These are phyloP conservation scores for Sphaerulina musiva DNA, from an alignment of 2,329 filamentous ascomycete genomes.

Conservation along the genomic window DNA sequence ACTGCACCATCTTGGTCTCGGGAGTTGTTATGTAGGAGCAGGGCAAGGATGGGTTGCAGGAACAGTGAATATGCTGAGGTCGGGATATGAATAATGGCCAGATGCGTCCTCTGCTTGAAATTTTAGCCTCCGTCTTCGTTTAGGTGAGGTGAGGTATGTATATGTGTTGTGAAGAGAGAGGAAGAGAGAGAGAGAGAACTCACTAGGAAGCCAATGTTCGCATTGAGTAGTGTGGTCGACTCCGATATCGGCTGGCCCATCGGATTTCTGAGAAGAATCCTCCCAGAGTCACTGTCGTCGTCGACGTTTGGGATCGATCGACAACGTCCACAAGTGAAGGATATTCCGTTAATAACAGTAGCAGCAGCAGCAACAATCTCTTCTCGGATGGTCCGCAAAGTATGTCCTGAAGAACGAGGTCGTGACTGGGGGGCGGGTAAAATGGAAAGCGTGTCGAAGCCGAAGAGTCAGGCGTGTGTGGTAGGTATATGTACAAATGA, in stretches of 20 bases:
- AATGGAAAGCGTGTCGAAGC: background rate
- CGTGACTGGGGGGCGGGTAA: no score
- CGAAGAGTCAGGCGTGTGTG: conserved; percentile 2
- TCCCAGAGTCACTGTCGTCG: conserved; percentile 1
- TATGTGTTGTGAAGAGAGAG: no score
- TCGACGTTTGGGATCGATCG: conserved; percentile 23
- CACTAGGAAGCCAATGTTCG: conserved; percentile 46
- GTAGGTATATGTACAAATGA: background rate
- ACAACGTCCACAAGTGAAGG: conserved; percentile 28
- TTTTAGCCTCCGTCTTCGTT: conserved; percentile 2
- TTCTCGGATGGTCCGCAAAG: no score
- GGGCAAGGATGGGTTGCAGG: conserved; percentile 76
- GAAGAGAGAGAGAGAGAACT: conserved; percentile 1
- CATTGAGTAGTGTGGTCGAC: conserved; percentile 43
- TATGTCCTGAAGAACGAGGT: no score
- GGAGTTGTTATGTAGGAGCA: conserved; percentile 54
- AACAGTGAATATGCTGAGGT: conserved; percentile 69
- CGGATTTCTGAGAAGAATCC: background rate
- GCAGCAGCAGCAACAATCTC: background rate
- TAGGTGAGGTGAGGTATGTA: background rate
- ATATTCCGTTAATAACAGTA: conserved; percentile 21
- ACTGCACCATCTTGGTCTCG: conserved; percentile 39
- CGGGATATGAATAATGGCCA: conserved; percentile 87
- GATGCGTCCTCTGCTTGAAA: conserved; percentile 64
- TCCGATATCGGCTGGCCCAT: conserved; percentile 26